These are phyloP conservation scores for Glebionis coronaria DNA, from an alignment of 129 eudicot genomes.

Conservation along the genomic window DNA sequence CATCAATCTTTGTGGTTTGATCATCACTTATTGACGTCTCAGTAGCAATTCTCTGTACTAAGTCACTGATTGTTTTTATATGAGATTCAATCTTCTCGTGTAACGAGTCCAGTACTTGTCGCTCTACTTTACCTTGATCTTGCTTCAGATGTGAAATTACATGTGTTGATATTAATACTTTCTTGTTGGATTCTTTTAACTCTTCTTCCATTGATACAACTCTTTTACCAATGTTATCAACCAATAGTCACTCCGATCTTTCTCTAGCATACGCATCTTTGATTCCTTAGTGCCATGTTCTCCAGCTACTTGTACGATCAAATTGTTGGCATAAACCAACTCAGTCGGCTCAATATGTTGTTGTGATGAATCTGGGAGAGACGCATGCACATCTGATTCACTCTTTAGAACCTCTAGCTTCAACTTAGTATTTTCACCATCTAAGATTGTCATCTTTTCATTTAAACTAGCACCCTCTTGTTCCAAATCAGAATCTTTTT, in stretches of 20 bases:
- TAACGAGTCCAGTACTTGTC: constrained; percentile 29
- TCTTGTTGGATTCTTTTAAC: constrained; percentile 34
- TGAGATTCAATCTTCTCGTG: constrained; percentile 45
- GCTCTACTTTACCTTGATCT: constrained; percentile 33
- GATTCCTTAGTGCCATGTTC: constrained; percentile 42
- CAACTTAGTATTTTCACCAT: no score
- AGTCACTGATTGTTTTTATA: constrained; percentile 29
- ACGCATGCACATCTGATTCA: no score
- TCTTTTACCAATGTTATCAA: constrained; percentile 22
- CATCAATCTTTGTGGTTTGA: constrained; percentile 38
- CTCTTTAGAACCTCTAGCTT: no score
- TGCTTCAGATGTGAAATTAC: constrained; percentile 26
- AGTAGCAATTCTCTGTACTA: constrained; percentile 41
- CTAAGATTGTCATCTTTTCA: no score
- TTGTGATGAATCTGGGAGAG: no score
- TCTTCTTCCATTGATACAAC: constrained; percentile 26
- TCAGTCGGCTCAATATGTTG: no score
- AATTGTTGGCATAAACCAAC: constrained; percentile 1
- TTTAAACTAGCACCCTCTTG: no score
- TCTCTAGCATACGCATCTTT: constrained; percentile 43
- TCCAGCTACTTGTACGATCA: no score
- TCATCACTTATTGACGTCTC: constrained; percentile 37
- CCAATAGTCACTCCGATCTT: constrained; percentile 34
- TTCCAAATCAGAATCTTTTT: no score
- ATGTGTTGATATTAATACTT: constrained; percentile 34